phyloP scores from a whole-genome alignment of 2,329 filamentous ascomycete species.

The Neofusicoccum cordaticola region DNA sequence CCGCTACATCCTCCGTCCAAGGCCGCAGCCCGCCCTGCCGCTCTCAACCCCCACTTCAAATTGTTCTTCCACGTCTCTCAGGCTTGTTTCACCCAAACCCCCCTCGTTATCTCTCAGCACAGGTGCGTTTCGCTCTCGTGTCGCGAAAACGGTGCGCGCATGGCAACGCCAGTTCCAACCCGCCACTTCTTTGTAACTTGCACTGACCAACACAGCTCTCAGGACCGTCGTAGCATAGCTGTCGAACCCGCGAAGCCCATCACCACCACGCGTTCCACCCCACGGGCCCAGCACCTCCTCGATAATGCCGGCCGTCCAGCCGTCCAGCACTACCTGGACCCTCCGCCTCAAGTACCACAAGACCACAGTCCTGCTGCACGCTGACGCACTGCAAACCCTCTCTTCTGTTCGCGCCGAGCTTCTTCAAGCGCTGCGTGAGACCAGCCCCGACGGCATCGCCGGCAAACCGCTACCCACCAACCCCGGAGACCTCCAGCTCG shows the following conservation, averaged over 20 bases:
- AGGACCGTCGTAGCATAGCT: too few species aligned
- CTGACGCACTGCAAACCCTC: constrained; percentile 43
- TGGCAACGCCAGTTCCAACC: background rate
- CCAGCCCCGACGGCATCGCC: constrained; percentile 32
- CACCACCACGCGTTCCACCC: background rate
- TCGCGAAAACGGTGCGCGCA: too few species aligned
- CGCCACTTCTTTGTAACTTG: background rate
- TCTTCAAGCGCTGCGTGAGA: constrained; percentile 40
- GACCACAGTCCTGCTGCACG: constrained; percentile 47
- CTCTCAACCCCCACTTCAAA: background rate
- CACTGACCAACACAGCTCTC: background rate
- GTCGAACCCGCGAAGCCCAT: background rate
- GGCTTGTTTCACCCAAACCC: too few species aligned
- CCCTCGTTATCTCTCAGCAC: too few species aligned
- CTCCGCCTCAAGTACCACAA: constrained; percentile 48
- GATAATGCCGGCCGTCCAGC: constrained; percentile 21
- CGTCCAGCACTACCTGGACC: constrained; percentile 35
- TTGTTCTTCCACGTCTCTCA: background rate
- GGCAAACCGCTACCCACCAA: constrained; percentile 38
- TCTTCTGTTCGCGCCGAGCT: constrained; percentile 41
- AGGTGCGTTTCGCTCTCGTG: background rate
- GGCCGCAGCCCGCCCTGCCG: background rate
- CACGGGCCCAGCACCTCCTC: background rate
- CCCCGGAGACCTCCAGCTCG: constrained; percentile 41
- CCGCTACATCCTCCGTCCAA: constrained; percentile 9